Percentiles rank a stretch among this genome's conserved stretches.
Conservation (phyloP, 164 flowering plant species). For the grape (Vitis vinifera) region ASM3070453v1 NC_081822.1:10611001-10611500, state of each 20-base stretch:
- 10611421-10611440: constrained; percentile 99
- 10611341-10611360: constrained; percentile 1
- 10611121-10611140: constrained; percentile 94
- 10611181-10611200: constrained; percentile 81
- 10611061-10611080: background rate
- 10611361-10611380: background rate
- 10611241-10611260: constrained; percentile 74
- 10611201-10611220: constrained; percentile 97
- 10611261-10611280: constrained; percentile 89
- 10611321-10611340: constrained; percentile 93
- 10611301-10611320: constrained; percentile 99
- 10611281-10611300: constrained; percentile 94
- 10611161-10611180: constrained; percentile 84
- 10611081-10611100: background rate
- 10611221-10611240: constrained; percentile 98
- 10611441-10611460: constrained; percentile 89
- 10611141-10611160: constrained; percentile 97
- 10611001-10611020: constrained; percentile 80
- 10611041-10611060: constrained; percentile 10
- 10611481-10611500: constrained; percentile 92
- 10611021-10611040: constrained; percentile 81
- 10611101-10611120: constrained; percentile 4
- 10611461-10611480: constrained; percentile 64
- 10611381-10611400: background rate
- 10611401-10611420: constrained; percentile 86